Evolutionary conservation across 495 filamentous ascomycete genomes (phyloP), one percentile per base, ranked within the genome.

Genomic region (Xylaria castorea): DNA sequence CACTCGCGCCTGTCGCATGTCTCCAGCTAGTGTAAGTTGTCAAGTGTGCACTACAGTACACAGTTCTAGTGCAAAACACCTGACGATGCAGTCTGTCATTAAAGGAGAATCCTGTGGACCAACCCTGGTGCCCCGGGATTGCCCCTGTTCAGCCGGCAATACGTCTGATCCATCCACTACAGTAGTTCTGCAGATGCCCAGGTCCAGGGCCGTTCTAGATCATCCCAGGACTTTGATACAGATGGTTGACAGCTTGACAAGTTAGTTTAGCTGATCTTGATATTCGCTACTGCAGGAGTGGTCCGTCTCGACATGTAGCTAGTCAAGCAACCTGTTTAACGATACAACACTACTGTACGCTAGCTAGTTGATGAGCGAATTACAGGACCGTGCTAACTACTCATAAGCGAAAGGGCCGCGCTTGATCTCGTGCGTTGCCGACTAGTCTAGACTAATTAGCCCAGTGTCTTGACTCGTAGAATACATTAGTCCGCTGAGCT

Each of bases 131-230:
- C 11, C 20, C 66, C 34, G 48, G 66, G 66, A 68, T 68, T 22
- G 32, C 48, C 66, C 66, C 34, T 68, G 66, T 9, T 68, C n/a
- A 36, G 34, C 66, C 66, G 66, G 66, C 66, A 68, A 68, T 57
- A 27, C 62, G 5, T 40, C 36, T 64, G 40, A 36, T 32, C 27
- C 38, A 36, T 9, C 64, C 34, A 32, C 44, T 16, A 60, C 36
- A 25, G 61, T 34, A 57, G 48, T 57, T 32, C 65, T 51, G 34
- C 50, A 68, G 48, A 57, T 22, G 61, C 36, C 36, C 38, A 44
- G 61, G 38, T 64, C 38, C 48, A 68, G 66, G 50, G 66, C 66
- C 66, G 66, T 30, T 68, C 66, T 68, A 68, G 66, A 68, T 57
- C 64, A 6, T 32, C 46, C 44, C 30, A 53, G 46, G 64, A 25